Conservation (phyloP, 768 basidiomycete species). For the Leccinellum rugosiceps region DNA sequence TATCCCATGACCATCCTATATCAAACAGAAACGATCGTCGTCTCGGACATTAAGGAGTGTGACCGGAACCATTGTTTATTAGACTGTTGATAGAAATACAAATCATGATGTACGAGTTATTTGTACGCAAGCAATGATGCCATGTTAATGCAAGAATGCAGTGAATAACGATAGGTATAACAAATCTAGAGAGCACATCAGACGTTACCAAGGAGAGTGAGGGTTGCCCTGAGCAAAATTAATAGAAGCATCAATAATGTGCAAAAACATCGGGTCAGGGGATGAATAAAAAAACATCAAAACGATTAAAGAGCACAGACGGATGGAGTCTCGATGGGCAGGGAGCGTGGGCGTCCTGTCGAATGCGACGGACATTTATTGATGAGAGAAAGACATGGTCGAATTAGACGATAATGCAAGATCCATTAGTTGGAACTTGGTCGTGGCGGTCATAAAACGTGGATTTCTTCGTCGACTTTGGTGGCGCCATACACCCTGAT, state of each 20-base stretch:
- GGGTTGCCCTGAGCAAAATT: not conserved
- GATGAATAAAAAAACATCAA: not conserved
- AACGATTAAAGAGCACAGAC: not conserved
- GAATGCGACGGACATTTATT: conserved; percentile 5
- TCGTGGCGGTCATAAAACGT: conserved; percentile 15
- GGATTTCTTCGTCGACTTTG: conserved; percentile 36
- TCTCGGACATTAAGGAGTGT: conserved; percentile 5
- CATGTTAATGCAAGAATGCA: conserved; percentile 11
- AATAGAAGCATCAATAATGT: conserved; percentile 16
- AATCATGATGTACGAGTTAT: not conserved
- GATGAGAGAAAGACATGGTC: not conserved
- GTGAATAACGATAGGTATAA: conserved; percentile 8
- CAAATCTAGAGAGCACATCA: not conserved
- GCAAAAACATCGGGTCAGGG: not conserved
- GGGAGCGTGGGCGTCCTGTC: conserved; percentile 19
- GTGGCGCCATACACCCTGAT: conserved; percentile 51
- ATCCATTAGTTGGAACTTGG: not conserved
- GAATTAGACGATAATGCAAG: not conserved
- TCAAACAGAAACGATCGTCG: conserved; percentile 18
- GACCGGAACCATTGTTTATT: conserved; percentile 5
- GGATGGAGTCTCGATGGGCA: conserved; percentile 2
- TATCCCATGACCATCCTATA: conserved; percentile 7
- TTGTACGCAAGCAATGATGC: conserved; percentile 4
- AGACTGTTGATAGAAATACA: conserved; percentile 19
- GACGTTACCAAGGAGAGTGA: conserved; percentile 8